phyloP scores from a whole-genome alignment of 2,329 filamentous ascomycete genomes.

The Tothia fuscella region DNA sequence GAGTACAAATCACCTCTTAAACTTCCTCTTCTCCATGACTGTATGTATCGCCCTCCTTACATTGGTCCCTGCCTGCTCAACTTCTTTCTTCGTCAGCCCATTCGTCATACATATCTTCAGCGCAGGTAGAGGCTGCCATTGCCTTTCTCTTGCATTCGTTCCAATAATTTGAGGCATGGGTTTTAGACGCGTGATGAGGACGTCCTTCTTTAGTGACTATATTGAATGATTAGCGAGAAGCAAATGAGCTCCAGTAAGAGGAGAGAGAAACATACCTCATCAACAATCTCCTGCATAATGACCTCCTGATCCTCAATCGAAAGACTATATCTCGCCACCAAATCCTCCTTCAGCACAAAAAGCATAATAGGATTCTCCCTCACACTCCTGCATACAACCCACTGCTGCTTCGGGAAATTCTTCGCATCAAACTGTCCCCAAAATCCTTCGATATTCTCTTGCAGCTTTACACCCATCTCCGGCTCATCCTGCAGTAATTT shows the following conservation, averaged over 20 bases:
- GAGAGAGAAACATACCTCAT: conserved; percentile 57
- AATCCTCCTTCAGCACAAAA: conserved; percentile 70
- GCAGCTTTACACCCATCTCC: conserved; percentile 63
- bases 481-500: conserved; percentile 77
- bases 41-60: conserved; percentile 92
- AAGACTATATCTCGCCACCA: conserved; percentile 59
- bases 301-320: conserved; percentile 68
- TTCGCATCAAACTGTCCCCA: conserved; percentile 78
- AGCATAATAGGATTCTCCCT: conserved; percentile 81
- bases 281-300: conserved; percentile 81
- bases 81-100: conserved; percentile 83
- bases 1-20: conserved; percentile 11
- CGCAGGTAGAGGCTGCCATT: conserved; percentile 60
- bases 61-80: conserved; percentile 80
- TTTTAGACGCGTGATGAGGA: conserved; percentile 81
- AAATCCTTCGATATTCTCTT: conserved; percentile 81
- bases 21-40: conserved; percentile 44
- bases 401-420: conserved; percentile 88
- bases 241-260: not conserved
- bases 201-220: conserved; percentile 72
- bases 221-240: conserved; percentile 10
- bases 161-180: conserved; percentile 50
- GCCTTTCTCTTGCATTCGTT: conserved; percentile 52
- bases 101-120: conserved; percentile 86
- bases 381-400: conserved; percentile 71